Evolutionary conservation across 1,284 basidiomycete genomes (phyloP).

Genomic region (Melampsora larici-populina): DNA sequence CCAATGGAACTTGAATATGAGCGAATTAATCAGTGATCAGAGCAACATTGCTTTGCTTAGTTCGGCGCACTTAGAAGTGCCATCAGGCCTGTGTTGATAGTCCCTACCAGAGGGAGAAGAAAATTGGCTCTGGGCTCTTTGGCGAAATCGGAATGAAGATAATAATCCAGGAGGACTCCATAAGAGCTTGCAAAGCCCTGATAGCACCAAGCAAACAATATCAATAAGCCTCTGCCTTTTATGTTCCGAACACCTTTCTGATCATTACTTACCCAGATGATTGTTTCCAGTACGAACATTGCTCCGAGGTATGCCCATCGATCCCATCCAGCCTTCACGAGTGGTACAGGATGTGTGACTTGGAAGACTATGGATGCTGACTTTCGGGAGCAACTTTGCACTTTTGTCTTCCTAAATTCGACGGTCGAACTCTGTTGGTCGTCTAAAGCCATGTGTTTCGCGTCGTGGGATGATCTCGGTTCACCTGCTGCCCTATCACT

Average conservation of each 20-base stretch:
- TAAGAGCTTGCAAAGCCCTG: constrained; percentile 40
- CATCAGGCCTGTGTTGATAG: constrained; percentile 40
- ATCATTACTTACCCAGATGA: constrained; percentile 28
- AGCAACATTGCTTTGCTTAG: neutral
- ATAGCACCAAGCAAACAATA: too few species aligned
- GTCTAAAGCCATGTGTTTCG: too few species aligned
- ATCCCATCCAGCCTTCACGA: neutral
- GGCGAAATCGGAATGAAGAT: constrained; percentile 30
- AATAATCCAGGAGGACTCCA: constrained; percentile 39
- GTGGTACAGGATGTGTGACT: too few species aligned
- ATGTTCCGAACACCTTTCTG: too few species aligned
- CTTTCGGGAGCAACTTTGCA: too few species aligned
- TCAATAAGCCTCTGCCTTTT: too few species aligned
- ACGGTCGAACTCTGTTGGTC: too few species aligned
- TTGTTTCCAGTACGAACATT: constrained; percentile 35
- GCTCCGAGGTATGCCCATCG: constrained; percentile 24
- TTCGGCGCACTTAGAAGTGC: constrained; percentile 13
- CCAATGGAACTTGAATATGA: constrained; percentile 17
- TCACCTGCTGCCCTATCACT: too few species aligned
- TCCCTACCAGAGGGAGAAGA: constrained; percentile 39
- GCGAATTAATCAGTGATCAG: neutral
- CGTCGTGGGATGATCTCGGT: too few species aligned
- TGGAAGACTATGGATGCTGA: too few species aligned
- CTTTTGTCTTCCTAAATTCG: too few species aligned
- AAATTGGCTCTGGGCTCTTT: constrained; percentile 23